Percentiles rank a stretch among this genome's conserved stretches.
These are phyloP conservation scores for Phytophthora pinifolia DNA, from an alignment of 352 stramenopile genomes.

Conservation along the genomic window DNA sequence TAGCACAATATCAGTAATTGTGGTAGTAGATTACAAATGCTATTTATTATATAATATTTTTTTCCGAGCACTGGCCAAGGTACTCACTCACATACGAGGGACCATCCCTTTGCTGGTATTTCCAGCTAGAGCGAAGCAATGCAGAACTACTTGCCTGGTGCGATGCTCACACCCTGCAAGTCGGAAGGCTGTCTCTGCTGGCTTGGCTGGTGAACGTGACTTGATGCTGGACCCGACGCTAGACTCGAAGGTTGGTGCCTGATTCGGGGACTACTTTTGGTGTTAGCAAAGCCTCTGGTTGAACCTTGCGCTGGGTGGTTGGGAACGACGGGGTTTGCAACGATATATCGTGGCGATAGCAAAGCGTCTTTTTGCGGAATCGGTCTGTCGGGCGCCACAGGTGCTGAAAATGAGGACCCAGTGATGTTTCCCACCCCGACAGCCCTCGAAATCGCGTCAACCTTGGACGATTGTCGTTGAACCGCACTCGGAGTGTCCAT, in stretches of 20 bases:
- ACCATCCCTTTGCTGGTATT: neutral
- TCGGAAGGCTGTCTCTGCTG: constrained; percentile 22
- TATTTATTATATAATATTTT: too few relatives aligned
- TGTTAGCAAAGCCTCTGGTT: constrained; percentile 9
- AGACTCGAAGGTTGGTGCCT: constrained; percentile 17
- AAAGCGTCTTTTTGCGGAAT: constrained; percentile 14
- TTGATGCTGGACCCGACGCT: constrained; percentile 6
- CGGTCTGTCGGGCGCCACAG: neutral
- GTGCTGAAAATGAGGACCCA: neutral
- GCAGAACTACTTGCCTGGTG: constrained; percentile 7
- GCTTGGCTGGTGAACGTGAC: constrained; percentile 9
- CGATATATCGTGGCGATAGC: constrained; percentile 25
- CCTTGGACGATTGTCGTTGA: constrained; percentile 11
- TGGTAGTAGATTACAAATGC: too few relatives aligned
- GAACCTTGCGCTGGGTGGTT: constrained; percentile 16
- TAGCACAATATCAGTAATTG: too few relatives aligned
- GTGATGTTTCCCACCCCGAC: neutral
- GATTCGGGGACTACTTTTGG: constrained; percentile 12
- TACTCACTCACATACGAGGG: too few relatives aligned
- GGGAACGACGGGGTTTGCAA: constrained; percentile 12
- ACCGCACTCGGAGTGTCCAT: constrained; percentile 7
- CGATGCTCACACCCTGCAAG: constrained; percentile 10
- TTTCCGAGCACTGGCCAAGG: too few relatives aligned
- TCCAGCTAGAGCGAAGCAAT: neutral
- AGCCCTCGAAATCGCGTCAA: neutral